phyloP scores from a whole-genome alignment of 2,329 filamentous ascomycete species.

The Setomelanomma holmii region DNA sequence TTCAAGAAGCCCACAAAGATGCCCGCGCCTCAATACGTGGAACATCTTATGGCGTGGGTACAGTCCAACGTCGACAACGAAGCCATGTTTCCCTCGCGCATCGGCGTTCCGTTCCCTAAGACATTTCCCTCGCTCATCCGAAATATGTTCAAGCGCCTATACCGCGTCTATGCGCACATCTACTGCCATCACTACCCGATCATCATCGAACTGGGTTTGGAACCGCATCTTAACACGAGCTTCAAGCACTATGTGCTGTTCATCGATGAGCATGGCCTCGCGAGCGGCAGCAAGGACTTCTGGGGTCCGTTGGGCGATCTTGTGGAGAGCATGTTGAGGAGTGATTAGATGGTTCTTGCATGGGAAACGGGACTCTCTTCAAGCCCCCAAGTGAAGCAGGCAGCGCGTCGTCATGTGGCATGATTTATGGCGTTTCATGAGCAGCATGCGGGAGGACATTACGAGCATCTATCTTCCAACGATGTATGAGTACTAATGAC shows the following conservation, averaged over 20 bases:
- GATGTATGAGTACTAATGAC: constrained; percentile 23
- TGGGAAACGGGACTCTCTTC: too few relatives aligned
- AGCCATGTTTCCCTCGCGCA: constrained; percentile 90
- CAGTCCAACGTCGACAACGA: constrained; percentile 96
- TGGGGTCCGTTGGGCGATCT: constrained; percentile 95
- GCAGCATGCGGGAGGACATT: constrained; percentile 5
- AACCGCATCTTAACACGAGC: constrained; percentile 97
- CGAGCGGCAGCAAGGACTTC: constrained; percentile 88
- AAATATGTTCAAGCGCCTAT: constrained; percentile 99
- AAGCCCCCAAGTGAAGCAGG: too few relatives aligned
- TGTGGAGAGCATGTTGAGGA: constrained; percentile 96
- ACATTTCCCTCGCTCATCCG: constrained; percentile 92
- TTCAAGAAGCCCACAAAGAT: constrained; percentile 98
- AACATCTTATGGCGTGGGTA: constrained; percentile 97
- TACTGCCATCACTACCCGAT: constrained; percentile 99
- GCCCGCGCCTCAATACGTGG: constrained; percentile 95
- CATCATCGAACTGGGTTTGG: constrained; percentile 90
- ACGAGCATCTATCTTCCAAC: constrained; percentile 15
- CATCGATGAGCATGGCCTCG: constrained; percentile 93
- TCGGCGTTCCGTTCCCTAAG: constrained; percentile 91
- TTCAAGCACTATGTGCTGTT: constrained; percentile 99
- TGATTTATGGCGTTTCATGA: constrained; percentile 10
- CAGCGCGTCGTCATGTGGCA: not conserved
- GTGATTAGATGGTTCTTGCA: constrained; percentile 75
- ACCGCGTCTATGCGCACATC: constrained; percentile 95